Conservation (phyloP, 2,329 filamentous ascomycete genomes). For the Hypoxylon sp. region DNA sequence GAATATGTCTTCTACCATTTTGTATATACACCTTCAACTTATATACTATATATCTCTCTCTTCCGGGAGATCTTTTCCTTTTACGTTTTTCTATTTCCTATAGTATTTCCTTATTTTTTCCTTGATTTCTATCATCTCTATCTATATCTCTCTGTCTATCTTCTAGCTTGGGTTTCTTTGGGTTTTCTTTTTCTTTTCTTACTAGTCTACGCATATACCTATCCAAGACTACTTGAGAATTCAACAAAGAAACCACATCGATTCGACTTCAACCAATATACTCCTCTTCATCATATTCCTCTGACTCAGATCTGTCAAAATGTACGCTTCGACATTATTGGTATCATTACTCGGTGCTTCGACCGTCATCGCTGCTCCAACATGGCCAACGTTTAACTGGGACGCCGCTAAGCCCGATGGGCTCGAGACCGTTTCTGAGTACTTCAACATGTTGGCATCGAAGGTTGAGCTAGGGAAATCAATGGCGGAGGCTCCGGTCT, state of each 20-base stretch:
- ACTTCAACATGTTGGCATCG: constrained; percentile 67
- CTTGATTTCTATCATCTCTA: constrained; percentile 28
- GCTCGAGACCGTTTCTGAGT: constrained; percentile 61
- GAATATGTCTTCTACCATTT: constrained; percentile 33
- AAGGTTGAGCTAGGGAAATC: constrained; percentile 61
- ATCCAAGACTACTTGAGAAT: constrained; percentile 30
- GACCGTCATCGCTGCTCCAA: constrained; percentile 54
- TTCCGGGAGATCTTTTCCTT: constrained; percentile 41
- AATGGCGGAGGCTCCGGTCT: constrained; percentile 55
- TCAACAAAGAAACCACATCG: constrained; percentile 26
- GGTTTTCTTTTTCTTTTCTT: constrained; percentile 39
- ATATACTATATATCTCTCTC: constrained; percentile 39
- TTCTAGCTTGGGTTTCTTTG: constrained; percentile 37
- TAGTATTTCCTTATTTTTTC: constrained; percentile 36
- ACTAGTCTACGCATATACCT: constrained; percentile 29
- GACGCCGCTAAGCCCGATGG: constrained; percentile 52
- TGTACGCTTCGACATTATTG: constrained; percentile 61
- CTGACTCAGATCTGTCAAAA: constrained; percentile 47
- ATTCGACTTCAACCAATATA: constrained; percentile 13
- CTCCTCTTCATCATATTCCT: constrained; percentile 22
- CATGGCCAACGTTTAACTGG: constrained; percentile 56
- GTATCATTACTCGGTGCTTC: constrained; percentile 57
- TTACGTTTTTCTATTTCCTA: constrained; percentile 39
- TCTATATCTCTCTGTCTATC: constrained; percentile 34
- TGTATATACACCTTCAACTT: constrained; percentile 34